phyloP scores from a whole-genome alignment of 345 rosid genomes.

The Isatis tinctoria region DNA sequence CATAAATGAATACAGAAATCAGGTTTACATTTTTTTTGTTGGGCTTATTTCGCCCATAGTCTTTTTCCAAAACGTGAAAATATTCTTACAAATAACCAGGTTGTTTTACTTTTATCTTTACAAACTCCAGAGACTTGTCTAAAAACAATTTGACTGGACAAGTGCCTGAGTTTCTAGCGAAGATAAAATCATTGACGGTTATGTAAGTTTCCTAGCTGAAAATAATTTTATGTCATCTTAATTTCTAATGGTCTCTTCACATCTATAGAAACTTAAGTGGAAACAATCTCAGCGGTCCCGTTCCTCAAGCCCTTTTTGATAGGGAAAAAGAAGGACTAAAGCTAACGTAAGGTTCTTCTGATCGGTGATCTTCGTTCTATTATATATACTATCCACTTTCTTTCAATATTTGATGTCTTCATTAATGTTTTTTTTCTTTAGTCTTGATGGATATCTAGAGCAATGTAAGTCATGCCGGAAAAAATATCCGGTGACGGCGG shows the following conservation, averaged over 20 bases:
- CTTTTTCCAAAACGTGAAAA: too few species aligned
- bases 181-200: conserved; percentile 27
- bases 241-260: background rate
- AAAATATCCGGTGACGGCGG: conserved; percentile 15
- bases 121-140: conserved; percentile 48
- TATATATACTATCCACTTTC: too few species aligned
- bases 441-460: conserved; percentile 40
- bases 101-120: background rate
- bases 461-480: conserved; percentile 5
- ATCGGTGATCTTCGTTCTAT: too few species aligned
- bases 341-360: conserved; percentile 40
- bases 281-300: conserved; percentile 38
- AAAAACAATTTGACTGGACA: too few species aligned
- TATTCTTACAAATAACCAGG: too few species aligned
- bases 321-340: conserved; percentile 28
- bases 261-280: conserved; percentile 34
- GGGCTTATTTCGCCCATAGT: too few species aligned
- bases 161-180: conserved; percentile 43
- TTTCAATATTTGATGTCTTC: too few species aligned
- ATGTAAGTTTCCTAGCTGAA: conserved; percentile 50
- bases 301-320: conserved; percentile 38
- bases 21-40: too few species aligned
- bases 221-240: background rate
- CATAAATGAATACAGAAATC: background rate
- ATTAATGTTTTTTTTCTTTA: background rate